phyloP scores from a whole-genome alignment of 73 alveolate genomes.

The Durusdinium trenchii region DNA sequence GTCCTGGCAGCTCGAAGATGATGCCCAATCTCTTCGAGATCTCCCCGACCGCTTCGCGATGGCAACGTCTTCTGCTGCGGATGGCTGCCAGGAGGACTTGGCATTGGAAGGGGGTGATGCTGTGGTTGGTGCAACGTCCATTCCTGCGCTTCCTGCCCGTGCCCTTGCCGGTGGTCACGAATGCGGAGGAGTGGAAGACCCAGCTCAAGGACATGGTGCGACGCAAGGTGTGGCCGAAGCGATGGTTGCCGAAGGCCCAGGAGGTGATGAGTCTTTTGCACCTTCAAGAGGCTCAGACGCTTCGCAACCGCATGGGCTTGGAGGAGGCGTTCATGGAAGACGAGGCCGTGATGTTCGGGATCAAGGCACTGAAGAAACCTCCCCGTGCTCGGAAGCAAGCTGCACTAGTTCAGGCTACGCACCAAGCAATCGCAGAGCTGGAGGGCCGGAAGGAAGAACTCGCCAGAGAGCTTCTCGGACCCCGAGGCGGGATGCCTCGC shows the following conservation, averaged over 20 bases:
- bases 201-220: constrained; percentile 12
- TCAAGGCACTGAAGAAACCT: background rate
- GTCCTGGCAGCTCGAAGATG: background rate
- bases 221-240: constrained; percentile 4
- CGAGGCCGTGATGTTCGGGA: background rate
- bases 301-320: background rate
- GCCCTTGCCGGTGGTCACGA: background rate
- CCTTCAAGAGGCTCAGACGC: background rate
- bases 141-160: background rate
- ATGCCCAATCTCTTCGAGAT: background rate
- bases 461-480: background rate
- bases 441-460: background rate
- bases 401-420: background rate
- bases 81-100: background rate
- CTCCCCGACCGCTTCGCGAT: background rate
- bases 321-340: background rate
- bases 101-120: background rate
- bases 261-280: background rate
- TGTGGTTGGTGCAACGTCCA: background rate
- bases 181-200: background rate
- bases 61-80: background rate
- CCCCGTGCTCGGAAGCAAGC: background rate
- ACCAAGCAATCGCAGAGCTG: background rate
- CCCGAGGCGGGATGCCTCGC: constrained; percentile 23
- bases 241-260: background rate